Evolutionary conservation across 495 filamentous ascomycete species (phyloP).

Genomic region (Penicillium pulvis): DNA sequence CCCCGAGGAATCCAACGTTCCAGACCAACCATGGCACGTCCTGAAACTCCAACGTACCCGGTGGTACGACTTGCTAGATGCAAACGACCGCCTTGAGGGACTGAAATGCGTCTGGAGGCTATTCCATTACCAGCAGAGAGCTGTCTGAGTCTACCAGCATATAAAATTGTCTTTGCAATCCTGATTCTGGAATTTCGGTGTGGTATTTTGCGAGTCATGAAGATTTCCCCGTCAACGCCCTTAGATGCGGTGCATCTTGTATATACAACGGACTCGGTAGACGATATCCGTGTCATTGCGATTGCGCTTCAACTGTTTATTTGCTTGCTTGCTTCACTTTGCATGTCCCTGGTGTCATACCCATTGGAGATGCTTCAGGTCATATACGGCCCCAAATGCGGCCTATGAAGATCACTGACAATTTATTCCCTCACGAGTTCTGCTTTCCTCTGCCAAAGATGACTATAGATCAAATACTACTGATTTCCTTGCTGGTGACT

Average conservation of each 20-base stretch:
- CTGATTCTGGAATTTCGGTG: neutral
- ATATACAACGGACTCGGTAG: conserved; percentile 1
- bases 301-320: neutral
- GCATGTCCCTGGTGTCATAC: neutral
- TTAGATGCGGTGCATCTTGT: conserved; percentile 11
- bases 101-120: conserved; percentile 75
- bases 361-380: neutral
- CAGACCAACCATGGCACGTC: conserved; percentile 63
- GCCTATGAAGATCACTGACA: neutral
- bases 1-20: conserved; percentile 41
- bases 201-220: neutral
- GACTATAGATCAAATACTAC: neutral
- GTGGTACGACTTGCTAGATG: conserved; percentile 78
- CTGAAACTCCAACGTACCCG: conserved; percentile 66
- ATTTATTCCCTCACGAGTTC: neutral
- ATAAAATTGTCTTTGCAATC: neutral
- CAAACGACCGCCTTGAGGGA: conserved; percentile 67
- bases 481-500: neutral
- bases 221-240: neutral
- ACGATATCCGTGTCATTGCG: neutral
- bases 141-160: conserved; percentile 6
- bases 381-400: neutral
- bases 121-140: conserved; percentile 70
- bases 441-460: neutral
- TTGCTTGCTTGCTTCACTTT: neutral